Conservation (phyloP, 768 basidiomycete species). For the Heimioporus sp. region DNA sequence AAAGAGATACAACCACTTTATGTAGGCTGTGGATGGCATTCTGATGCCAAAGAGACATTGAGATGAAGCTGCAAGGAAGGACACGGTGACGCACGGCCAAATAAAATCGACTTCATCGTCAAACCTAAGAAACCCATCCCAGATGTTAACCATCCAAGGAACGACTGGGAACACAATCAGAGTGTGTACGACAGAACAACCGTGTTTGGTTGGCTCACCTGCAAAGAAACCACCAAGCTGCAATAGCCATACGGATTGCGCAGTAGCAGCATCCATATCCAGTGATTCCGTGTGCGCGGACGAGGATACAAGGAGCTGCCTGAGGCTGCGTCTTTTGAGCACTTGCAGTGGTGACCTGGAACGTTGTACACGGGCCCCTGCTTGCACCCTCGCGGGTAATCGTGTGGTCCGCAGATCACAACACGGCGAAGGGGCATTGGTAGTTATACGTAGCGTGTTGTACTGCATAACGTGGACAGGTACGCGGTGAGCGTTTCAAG, state of each 20-base stretch:
- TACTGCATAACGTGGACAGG: too few species aligned
- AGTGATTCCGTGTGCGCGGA: too few species aligned
- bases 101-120: slow-evolving; percentile 20
- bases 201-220: not conserved
- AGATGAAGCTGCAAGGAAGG: not conserved
- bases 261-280: not conserved
- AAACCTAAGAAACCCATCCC: slow-evolving; percentile 19
- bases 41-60: not conserved
- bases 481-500: too few species aligned
- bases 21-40: slow-evolving; percentile 9
- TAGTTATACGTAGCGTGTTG: too few species aligned
- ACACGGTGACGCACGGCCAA: slow-evolving; percentile 19
- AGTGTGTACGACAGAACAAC: not conserved
- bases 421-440: too few species aligned
- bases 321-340: too few species aligned
- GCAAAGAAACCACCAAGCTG: slow-evolving; percentile 7
- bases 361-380: too few species aligned
- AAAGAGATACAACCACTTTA: slow-evolving; percentile 30
- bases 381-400: too few species aligned
- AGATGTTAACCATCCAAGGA: slow-evolving; percentile 8
- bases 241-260: not conserved
- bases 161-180: slow-evolving; percentile 2
- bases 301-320: too few species aligned
- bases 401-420: too few species aligned
- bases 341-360: too few species aligned